Evolutionary conservation across 1,139 yeast genomes (phyloP).

Genomic region (Arxiozyma slooffiae): DNA sequence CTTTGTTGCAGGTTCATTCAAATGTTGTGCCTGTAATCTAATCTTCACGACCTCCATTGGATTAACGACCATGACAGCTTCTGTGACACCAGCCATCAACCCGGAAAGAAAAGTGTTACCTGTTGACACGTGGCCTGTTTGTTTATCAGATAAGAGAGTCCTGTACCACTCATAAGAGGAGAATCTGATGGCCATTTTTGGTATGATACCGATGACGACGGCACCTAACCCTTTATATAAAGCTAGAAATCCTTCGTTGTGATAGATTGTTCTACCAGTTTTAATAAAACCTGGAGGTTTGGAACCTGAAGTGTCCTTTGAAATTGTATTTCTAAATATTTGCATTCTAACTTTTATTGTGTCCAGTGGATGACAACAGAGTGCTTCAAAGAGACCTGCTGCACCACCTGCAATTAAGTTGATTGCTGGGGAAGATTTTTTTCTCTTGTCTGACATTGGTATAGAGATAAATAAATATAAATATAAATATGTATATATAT

Average conservation of each 20-base stretch:
- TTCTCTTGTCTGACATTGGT: conserved; percentile 13
- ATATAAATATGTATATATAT: no score
- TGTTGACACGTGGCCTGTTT: conserved; percentile 60
- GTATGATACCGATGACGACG: conserved; percentile 92
- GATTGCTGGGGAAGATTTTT: conserved; percentile 42
- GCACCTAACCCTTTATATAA: conserved; percentile 95
- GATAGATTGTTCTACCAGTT: conserved; percentile 72
- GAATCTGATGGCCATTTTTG: conserved; percentile 96
- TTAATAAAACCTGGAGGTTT: conserved; percentile 77
- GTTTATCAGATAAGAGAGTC: conserved; percentile 49
- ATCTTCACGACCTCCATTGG: conserved; percentile 97
- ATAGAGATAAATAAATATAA: background rate
- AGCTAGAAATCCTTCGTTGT: conserved; percentile 74
- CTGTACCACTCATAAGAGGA: conserved; percentile 88
- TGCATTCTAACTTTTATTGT: conserved; percentile 98
- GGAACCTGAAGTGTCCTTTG: background rate
- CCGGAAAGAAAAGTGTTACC: conserved; percentile 78
- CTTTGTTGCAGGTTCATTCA: conserved; percentile 35
- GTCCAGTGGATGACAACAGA: conserved; percentile 90
- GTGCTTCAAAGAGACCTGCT: conserved; percentile 93
- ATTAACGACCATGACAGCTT: conserved; percentile 87
- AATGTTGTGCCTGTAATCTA: conserved; percentile 91
- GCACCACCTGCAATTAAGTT: conserved; percentile 93
- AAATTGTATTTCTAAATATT: conserved; percentile 47
- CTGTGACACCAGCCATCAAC: conserved; percentile 95